Evolutionary conservation across 2,329 filamentous ascomycete genomes (phyloP).

Genomic region (Orbilia brochopaga): DNA sequence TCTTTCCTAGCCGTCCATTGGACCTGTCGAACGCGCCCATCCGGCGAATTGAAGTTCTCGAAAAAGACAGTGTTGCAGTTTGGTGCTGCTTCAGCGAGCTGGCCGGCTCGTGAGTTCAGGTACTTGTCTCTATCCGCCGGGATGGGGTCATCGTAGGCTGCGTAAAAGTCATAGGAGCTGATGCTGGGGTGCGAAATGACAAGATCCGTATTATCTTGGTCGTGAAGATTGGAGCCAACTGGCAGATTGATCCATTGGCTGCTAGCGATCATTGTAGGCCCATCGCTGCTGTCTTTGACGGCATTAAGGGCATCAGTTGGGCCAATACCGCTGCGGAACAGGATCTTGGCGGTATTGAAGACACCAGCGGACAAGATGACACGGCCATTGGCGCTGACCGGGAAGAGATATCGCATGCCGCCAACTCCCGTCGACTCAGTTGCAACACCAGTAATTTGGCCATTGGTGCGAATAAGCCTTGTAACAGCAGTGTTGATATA

Average conservation of each 20-base stretch:
- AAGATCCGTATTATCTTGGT: conserved; percentile 67
- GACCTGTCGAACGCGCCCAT: conserved; percentile 68
- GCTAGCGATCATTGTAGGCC: conserved; percentile 62
- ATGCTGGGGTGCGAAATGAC: conserved; percentile 63
- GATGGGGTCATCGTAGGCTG: conserved; percentile 64
- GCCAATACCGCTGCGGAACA: conserved; percentile 73
- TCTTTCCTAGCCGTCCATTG: conserved; percentile 73
- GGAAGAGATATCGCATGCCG: conserved; percentile 66
- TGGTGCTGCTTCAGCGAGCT: conserved; percentile 63
- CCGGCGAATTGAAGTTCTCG: conserved; percentile 58
- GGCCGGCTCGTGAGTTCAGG: conserved; percentile 62
- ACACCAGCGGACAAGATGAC: conserved; percentile 73
- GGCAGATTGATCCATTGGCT: conserved; percentile 66
- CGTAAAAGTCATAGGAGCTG: conserved; percentile 70
- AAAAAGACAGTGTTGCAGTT: conserved; percentile 54
- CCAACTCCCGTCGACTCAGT: conserved; percentile 64
- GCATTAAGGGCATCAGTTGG: conserved; percentile 63
- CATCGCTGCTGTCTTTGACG: conserved; percentile 63
- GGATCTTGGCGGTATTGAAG: conserved; percentile 72
- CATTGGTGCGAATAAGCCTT: conserved; percentile 69
- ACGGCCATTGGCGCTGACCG: conserved; percentile 67
- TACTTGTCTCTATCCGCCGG: conserved; percentile 61
- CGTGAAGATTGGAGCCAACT: conserved; percentile 67
- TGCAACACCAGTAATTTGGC: conserved; percentile 71
- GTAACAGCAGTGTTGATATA: conserved; percentile 71